phyloP scores from a whole-genome alignment of 1,284 basidiomycete genomes.

The Dichomitus squalens region DNA sequence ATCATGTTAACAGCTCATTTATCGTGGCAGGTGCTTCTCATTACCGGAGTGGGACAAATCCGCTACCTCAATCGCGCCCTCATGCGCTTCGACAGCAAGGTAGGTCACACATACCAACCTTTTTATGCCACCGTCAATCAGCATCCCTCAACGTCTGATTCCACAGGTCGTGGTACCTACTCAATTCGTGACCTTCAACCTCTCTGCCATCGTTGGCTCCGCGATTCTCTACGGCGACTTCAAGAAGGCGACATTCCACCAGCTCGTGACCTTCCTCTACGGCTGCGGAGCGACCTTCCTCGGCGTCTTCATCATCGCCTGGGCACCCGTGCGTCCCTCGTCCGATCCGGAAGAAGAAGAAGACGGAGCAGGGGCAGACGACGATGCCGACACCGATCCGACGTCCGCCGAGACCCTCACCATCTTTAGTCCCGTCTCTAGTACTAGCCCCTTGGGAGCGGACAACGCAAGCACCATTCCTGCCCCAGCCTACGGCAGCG shows the following conservation, averaged over 20 bases:
- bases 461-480: neutral
- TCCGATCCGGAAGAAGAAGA: constrained; percentile 30
- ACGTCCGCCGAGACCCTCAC: constrained; percentile 25
- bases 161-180: constrained; percentile 86
- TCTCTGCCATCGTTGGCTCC: constrained; percentile 89
- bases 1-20: neutral
- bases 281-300: constrained; percentile 82
- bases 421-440: neutral
- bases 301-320: constrained; percentile 85
- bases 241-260: constrained; percentile 75
- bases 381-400: constrained; percentile 9
- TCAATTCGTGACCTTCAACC: constrained; percentile 90
- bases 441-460: constrained; percentile 17
- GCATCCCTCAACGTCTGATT: neutral
- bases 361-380: constrained; percentile 30
- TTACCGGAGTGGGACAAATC: constrained; percentile 89
- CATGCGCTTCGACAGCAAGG: constrained; percentile 88
- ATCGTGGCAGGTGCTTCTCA: constrained; percentile 62
- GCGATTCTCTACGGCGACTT: constrained; percentile 96
- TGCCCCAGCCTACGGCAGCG: neutral
- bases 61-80: constrained; percentile 89
- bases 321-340: constrained; percentile 41
- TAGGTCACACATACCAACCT: constrained; percentile 31
- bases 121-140: neutral
- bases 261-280: constrained; percentile 85